Evolutionary conservation across 148 eudicot species (phyloP), one percentile per base, ranked within the genome.

Genomic region (Mesembryanthemum crystallinum): DNA sequence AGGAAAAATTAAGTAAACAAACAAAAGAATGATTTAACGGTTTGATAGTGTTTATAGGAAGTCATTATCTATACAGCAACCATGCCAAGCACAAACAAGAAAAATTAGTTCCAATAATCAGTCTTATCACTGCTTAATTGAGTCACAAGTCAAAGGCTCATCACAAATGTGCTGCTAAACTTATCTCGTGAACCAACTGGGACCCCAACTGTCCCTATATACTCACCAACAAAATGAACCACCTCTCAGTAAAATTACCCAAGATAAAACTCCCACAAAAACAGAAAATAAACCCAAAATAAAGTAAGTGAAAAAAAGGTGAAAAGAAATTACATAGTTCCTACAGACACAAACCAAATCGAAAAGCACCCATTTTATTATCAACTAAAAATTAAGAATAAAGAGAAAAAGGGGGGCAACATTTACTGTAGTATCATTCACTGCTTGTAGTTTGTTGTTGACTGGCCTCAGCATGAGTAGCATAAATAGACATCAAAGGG

Each of bases 161-260:
- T 73, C 83, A 76, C 78, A 74, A 83, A 24, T 79, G 86, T 83
- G 80, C 74, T 75, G 43, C 78, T 75, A 29, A 65, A 71, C 73
- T 58, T 47, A 71, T 82, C 97, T 82, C 90, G 97, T 91, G 97
- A 89, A 69, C 83, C 87, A 86, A 77, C 78, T 81, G 80, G 86
- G 85, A 72, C 86, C 82, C 70, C 80, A 79, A 82, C 84, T 67
- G 70, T 69, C 35, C 76, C 57, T 29, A 73, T 60, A 67, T 28
- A 62, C 77, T 52, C 79, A 83, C 81, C 78, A 84, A 75, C 68
- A 72, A 29, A 83, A 64, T 82, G 66, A 78, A 72, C 49, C 23
- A 42, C 45, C 70, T 64, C 43, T 23, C 35, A 33, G 28, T 49
- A 14, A 77, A 15, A 32, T 49, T 11, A 49, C 8, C 8, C 80